Base-by-base conservation (phyloP, 2,329 filamentous ascomycete species). In the Phoma sp. region DNA sequence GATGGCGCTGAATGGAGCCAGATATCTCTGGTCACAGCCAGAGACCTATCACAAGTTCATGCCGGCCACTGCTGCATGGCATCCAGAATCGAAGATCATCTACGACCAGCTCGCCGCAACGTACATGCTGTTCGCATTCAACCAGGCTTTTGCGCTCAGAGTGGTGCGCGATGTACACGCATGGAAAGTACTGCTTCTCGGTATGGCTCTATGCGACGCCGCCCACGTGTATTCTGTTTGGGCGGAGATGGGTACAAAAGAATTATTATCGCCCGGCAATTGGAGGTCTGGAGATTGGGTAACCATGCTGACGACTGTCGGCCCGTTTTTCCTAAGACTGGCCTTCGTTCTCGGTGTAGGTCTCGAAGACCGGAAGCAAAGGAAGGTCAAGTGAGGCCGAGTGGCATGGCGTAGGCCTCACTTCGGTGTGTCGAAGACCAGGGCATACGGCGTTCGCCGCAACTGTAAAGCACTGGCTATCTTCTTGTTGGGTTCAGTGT, bases 51-150 rank as follows among this genome's bases (percentile, higher is more conserved):
- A 92, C 24, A 57, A 76, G 89, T 59, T 89, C 86, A 18, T 78
- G 87, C 68, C 78, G 79, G 13, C 65, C 73, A 18, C 80, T 81
- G 7, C 78, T 76, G 6, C 68, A 77, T 66, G 66, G 77, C 59
- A 55, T 69, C 33, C 63, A 33, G 64, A 74, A 52, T 47, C 70
- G 53, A 44, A 77, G 1, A 83, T 91, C 53, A 78, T 91, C 44
- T 80, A 91, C 66, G 85, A 86, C 32, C 89, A 93, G 75, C 83
- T 93, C 35, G 88, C 87, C 23, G 91, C 91, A 69, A 79, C 91
- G 48, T 93, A 92, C 76, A 71, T 92, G 35, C 82, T 90, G 52
- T 91, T 93, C 74, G 86, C 89, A 25, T 77, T 93, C 67, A 91
- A 89, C 75, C 88, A 93, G 75, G 89, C 87, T 1, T 74, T 92